A percentile compares a stretch with the other conserved stretches of the same genome.
Conservation (phyloP, 192 early-diverging fungal genomes). For the Coemansia sp. region DNA sequence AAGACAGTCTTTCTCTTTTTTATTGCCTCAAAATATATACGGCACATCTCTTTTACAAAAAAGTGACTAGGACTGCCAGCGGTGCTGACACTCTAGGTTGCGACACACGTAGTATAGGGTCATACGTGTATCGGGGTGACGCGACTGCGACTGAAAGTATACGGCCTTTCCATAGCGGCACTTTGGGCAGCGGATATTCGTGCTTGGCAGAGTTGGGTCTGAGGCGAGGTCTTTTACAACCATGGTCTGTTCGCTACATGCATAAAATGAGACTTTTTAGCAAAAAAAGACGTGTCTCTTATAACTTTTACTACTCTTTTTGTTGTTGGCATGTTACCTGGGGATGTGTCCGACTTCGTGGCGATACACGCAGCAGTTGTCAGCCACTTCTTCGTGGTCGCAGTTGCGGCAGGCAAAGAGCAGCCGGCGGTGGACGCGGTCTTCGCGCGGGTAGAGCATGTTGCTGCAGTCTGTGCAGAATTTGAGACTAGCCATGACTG, state of each 20-base stretch:
- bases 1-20: constrained; percentile 8
- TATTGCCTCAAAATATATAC: constrained; percentile 10
- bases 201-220: constrained; percentile 77
- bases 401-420: constrained; percentile 81
- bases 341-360: constrained; percentile 69
- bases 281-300: not conserved
- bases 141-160: constrained; percentile 76
- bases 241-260: constrained; percentile 67
- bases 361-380: constrained; percentile 72
- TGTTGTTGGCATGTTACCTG: constrained; percentile 23
- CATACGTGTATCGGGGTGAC: constrained; percentile 73
- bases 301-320: not conserved
- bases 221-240: constrained; percentile 71
- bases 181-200: constrained; percentile 60
- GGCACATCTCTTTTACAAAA: not conserved
- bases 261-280: not conserved
- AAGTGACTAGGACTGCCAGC: constrained; percentile 60
- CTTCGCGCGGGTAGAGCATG: constrained; percentile 78
- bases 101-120: constrained; percentile 79
- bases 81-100: constrained; percentile 66
- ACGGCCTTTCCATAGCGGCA: constrained; percentile 67
- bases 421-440: constrained; percentile 57
- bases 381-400: constrained; percentile 68
- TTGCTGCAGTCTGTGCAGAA: constrained; percentile 68
- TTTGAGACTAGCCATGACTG: constrained; percentile 41